Conservation (phyloP, 164 flowering plant genomes). For the Vitis rotundifolia region DNA sequence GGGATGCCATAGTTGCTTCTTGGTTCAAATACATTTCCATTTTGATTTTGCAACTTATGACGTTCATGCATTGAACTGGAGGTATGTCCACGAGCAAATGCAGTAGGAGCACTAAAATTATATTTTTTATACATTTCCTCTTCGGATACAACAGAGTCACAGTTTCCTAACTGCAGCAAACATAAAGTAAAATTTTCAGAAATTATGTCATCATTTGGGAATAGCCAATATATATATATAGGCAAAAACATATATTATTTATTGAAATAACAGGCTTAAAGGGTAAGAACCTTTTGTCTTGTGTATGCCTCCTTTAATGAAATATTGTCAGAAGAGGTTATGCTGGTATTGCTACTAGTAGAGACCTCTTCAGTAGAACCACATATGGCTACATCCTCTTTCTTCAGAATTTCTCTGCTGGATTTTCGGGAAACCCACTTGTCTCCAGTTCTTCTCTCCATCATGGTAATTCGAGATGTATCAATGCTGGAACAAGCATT, state of each 20-base stretch:
- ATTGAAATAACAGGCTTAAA: not conserved
- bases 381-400: slow-evolving; percentile 24
- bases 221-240: not conserved
- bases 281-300: slow-evolving; percentile 43
- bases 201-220: not conserved
- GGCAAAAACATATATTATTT: too few relatives aligned
- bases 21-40: slow-evolving; percentile 22
- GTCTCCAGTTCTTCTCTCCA: slow-evolving; percentile 30
- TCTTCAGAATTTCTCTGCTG: slow-evolving; percentile 26
- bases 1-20: slow-evolving; percentile 21
- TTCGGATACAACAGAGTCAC: slow-evolving; percentile 18
- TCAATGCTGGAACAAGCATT: slow-evolving; percentile 15
- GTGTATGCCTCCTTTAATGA: slow-evolving; percentile 26
- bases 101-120: slow-evolving; percentile 10
- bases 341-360: slow-evolving; percentile 13
- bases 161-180: slow-evolving; percentile 36
- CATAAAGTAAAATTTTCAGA: slow-evolving; percentile 5
- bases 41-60: slow-evolving; percentile 23
- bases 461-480: slow-evolving; percentile 18
- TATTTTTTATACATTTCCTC: slow-evolving; percentile 24
- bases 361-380: slow-evolving; percentile 31
- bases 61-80: slow-evolving; percentile 24
- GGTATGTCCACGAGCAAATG: slow-evolving; percentile 18
- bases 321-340: slow-evolving; percentile 10
- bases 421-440: slow-evolving; percentile 32